These are phyloP conservation scores for Microstegium vimineum DNA, from an alignment of 176 grass and related monocot genomes.

Conservation along the genomic window DNA sequence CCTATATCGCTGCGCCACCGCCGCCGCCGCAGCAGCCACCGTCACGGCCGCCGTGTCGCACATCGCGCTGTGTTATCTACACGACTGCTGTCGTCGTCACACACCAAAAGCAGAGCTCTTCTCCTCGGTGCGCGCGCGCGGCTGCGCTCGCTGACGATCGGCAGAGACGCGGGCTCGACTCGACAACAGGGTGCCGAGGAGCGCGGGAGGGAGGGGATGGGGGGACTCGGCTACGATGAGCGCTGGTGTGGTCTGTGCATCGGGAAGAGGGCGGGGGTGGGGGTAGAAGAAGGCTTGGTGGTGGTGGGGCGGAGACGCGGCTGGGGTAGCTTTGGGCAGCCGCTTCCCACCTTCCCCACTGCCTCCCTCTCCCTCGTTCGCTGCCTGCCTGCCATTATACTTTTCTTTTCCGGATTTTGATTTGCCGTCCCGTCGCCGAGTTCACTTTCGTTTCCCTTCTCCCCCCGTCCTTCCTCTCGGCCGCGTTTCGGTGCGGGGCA, in stretches of 20 bases:
- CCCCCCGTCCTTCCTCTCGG: no score
- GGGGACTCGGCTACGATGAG: background rate
- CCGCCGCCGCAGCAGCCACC: background rate
- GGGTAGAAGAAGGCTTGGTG: slow-evolving; percentile 30
- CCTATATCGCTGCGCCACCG: slow-evolving; percentile 34
- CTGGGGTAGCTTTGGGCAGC: slow-evolving; percentile 5
- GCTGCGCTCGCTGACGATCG: background rate
- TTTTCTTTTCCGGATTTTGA: no score
- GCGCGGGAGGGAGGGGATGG: background rate
- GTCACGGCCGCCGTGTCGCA: slow-evolving; percentile 24
- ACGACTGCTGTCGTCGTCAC: background rate
- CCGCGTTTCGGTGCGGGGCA: no score
- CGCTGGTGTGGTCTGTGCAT: background rate
- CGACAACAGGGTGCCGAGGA: no score
- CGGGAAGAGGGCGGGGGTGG: background rate
- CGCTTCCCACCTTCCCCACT: slow-evolving; percentile 42
- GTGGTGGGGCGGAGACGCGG: background rate
- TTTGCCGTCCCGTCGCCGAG: no score
- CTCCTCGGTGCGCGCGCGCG: background rate
- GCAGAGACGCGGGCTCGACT: background rate
- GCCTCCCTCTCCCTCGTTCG: background rate
- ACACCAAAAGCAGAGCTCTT: background rate
- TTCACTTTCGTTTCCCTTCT: no score
- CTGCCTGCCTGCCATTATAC: no score
- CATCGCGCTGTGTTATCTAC: background rate